Conservation (phyloP, 2,329 filamentous ascomycete species). For the Chaetomium sp. region DNA sequence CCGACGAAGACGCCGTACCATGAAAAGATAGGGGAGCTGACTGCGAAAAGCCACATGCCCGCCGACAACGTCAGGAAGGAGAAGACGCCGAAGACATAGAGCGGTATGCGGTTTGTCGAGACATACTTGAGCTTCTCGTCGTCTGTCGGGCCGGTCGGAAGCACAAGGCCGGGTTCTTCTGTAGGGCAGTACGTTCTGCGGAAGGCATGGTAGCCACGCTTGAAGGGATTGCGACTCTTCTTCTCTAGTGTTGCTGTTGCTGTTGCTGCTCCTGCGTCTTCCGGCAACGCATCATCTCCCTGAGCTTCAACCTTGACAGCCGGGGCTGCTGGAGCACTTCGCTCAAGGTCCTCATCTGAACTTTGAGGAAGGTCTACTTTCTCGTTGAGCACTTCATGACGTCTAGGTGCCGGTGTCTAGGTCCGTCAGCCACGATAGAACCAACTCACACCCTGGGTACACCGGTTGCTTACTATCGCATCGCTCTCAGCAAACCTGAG, state of each 20-base stretch:
- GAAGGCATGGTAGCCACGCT: constrained; percentile 24
- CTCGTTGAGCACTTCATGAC: constrained; percentile 17
- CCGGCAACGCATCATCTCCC: not conserved
- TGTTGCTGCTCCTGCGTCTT: constrained; percentile 3
- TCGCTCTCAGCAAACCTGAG: no score
- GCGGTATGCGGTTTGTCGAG: constrained; percentile 33
- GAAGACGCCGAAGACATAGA: constrained; percentile 36
- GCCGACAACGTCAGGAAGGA: constrained; percentile 35
- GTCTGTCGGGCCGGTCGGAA: constrained; percentile 34
- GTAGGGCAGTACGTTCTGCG: constrained; percentile 30
- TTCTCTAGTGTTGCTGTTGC: not conserved
- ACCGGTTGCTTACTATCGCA: no score
- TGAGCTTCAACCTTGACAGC: not conserved
- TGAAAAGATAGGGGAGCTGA: constrained; percentile 31
- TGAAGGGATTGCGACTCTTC: constrained; percentile 23
- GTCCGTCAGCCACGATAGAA: no score
- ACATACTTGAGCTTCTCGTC: constrained; percentile 35
- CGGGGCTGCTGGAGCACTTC: not conserved
- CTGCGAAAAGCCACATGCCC: constrained; percentile 38
- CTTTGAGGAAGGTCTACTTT: constrained; percentile 12
- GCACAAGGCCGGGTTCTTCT: constrained; percentile 29
- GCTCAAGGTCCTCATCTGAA: constrained; percentile 16
- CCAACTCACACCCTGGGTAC: no score
- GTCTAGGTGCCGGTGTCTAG: constrained; percentile 13
- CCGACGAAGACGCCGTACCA: constrained; percentile 35